Base-by-base conservation (phyloP, 164 flowering plant genomes). In the Kingdonia uniflora region DNA sequence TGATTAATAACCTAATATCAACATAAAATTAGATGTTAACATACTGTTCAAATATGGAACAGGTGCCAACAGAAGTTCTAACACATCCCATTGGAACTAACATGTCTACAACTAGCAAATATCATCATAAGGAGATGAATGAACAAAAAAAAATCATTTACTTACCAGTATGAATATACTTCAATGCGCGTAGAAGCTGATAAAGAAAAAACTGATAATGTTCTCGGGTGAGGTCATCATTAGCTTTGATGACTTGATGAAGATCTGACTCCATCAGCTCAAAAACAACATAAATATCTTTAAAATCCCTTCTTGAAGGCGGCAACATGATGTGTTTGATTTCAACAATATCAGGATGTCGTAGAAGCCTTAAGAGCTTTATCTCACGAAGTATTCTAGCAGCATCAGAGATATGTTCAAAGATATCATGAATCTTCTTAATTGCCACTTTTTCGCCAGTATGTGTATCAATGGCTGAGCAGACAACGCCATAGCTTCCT, bases 341-440 rank as follows among this genome's bases (percentile, higher is more conserved):
- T 68, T 85, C 97, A 37, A 89, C 95, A 58, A 89, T 85, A 53
- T 89, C 97, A 10, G 97, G 97, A 73, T 89, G 97, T 11, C 89
- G 69, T 17, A 89, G 71, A 65, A 89, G 87, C 64, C 95, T 76
- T 33, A 89, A 82, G 49, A 89, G 80, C 74, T 89, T 89, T 59
- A 89, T 84, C 80, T 89, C 97, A 41, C 97, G 84, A 10, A 89
- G 79, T 55, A 89, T 89, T 23, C 97, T 71, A 19, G 95, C 86
- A 47, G 97, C 97, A 75, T 89, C 97, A 59, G 94, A 84, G 12
- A 81, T 68, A 58, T 84, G 94, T 53, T 84, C 94, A 62, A 84
- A 84, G 38, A 84, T 76, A 54, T 81, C 82, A 54, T 81, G 81
- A 61, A 84, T 84, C 58, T 84, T 84, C 76, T 84, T 84, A 45